Base-by-base conservation (phyloP, 73 alveolate species). In the Paramecium pentaurelia region DNA sequence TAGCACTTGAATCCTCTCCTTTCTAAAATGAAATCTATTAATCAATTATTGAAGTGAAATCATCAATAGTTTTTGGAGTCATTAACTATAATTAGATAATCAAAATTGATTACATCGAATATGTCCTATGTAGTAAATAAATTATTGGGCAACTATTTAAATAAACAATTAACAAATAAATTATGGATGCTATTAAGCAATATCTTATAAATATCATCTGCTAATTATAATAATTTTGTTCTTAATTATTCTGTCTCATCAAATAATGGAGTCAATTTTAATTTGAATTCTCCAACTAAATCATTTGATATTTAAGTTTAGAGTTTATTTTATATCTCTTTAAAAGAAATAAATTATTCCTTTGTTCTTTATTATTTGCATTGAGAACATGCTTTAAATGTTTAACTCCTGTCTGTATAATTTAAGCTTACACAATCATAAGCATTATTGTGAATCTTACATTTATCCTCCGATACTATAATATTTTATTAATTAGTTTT, bases 181-280 rank as follows among this genome's bases (percentile, higher is more conserved):
- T 45, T 27, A 40, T 80, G 42, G 0, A 80, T 80, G 11, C 75
- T 37, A 6, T 49, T 20, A 3, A 49, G 14, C 20, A 80, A 18
- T 1, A n/a, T 45, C 22, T 80, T 28, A 45, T 80, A 11, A 49
- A 80, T 45, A 10, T 80, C 71, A 80, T 80, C 75, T 10, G 75
- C 75, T 36, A 20, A 80, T 45, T 47, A 10, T 11, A 45, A 4
- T 18, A 80, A 49, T 40, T 80, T 47, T 32, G 49, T 80, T 80
- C 75, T 42, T 27, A 44, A 44, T 27, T 80, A 14, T 80, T 80
- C 71, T 10, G 75, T 80, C 75, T 80, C 71, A 80, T 80, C 28
- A 44, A 80, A 45, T 20, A 45, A n/a, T 45, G 91, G 91, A n/a
- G 77, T 80, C 58, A 47, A 6, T 45, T 42, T 22, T 20, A 32